Base-by-base conservation (phyloP, 164 flowering plant genomes). In the Vitis cinerea region DNA sequence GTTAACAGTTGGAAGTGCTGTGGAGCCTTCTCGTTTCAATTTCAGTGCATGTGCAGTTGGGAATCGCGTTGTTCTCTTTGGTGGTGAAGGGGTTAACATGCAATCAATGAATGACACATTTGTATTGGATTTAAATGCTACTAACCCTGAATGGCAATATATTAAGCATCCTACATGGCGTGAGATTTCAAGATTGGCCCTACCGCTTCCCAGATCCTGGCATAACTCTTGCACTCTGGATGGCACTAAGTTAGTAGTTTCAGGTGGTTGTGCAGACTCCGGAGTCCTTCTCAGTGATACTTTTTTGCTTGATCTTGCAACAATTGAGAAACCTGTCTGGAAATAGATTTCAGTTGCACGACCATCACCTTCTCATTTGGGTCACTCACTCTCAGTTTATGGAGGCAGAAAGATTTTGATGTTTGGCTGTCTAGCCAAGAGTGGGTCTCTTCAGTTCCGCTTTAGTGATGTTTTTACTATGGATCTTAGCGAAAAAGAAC, bases 31-130 rank as follows among this genome's bases (percentile, higher is more conserved):
- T 15, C 84, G 97, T 44, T 91, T 97, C 79, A 93, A 93, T 67
- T 91, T 91, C 67, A 88, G 97, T 79, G 95, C 95, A 15, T 91
- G 97, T 79, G 98, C 98, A 30, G 98, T 93, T 71, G 98, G 98
- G 5, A 93, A 91, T 72, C 80, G 93, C 14, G 89, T 93, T 51
- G 95, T 91, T 60, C 87, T 93, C 12, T 91, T 93, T 83, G 97
- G 98, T 11, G 98, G 98, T 15, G 98, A 93, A 73, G 98, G 97
- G 30, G 93, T 93, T 8, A 90, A 93, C 63, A 91, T 93, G 98
- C 97, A 93, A 71, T 95, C 98, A 13, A 93, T 93, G 98, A 93
- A 93, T 72, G 97, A 93, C 73, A 91, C 97, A 9, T 91, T 93
- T 79, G 94, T 93, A 7, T 70, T 93, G 81, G 98, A 93, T 70